phyloP scores from a whole-genome alignment of 306 rosid genomes.

The Fragaria vesca region DNA sequence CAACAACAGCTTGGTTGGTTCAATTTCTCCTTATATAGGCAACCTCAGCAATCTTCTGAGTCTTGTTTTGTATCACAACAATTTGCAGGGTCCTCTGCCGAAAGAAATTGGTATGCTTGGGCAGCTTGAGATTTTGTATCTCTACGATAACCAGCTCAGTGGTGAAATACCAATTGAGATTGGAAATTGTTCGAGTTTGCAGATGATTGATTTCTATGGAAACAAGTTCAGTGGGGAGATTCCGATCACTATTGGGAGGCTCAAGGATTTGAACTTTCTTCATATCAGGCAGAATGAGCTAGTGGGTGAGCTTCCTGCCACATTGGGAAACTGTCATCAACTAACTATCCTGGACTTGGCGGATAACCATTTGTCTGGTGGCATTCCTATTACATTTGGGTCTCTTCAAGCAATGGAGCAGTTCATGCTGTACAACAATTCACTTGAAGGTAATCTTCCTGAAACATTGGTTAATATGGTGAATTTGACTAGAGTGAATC shows the following conservation, averaged over 20 bases:
- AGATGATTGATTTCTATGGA: slow-evolving; percentile 83
- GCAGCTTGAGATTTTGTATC: slow-evolving; percentile 64
- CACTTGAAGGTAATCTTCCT: slow-evolving; percentile 93
- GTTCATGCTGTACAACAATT: slow-evolving; percentile 91
- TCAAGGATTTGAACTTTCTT: slow-evolving; percentile 68
- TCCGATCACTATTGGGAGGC: slow-evolving; percentile 75
- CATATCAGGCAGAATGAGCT: slow-evolving; percentile 87
- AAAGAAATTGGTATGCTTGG: slow-evolving; percentile 83
- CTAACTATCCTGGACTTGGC: slow-evolving; percentile 76
- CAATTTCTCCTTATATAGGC: slow-evolving; percentile 66
- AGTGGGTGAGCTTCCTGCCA: slow-evolving; percentile 77
- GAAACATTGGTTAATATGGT: slow-evolving; percentile 45
- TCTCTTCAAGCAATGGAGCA: slow-evolving; percentile 51
- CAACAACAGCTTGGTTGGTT: slow-evolving; percentile 83
- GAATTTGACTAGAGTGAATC: slow-evolving; percentile 81
- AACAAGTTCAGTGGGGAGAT: slow-evolving; percentile 67
- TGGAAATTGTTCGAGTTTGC: slow-evolving; percentile 81
- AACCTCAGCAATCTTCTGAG: slow-evolving; percentile 62
- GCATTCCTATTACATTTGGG: slow-evolving; percentile 68
- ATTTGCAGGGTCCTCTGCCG: slow-evolving; percentile 65
- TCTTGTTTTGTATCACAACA: slow-evolving; percentile 73
- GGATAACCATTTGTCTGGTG: slow-evolving; percentile 71
- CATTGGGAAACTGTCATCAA: slow-evolving; percentile 69
- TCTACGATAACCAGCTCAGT: slow-evolving; percentile 76
- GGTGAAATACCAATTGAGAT: slow-evolving; percentile 79